phyloP scores from a whole-genome alignment of 1,284 basidiomycete species.

The Porogramme epimiltina region DNA sequence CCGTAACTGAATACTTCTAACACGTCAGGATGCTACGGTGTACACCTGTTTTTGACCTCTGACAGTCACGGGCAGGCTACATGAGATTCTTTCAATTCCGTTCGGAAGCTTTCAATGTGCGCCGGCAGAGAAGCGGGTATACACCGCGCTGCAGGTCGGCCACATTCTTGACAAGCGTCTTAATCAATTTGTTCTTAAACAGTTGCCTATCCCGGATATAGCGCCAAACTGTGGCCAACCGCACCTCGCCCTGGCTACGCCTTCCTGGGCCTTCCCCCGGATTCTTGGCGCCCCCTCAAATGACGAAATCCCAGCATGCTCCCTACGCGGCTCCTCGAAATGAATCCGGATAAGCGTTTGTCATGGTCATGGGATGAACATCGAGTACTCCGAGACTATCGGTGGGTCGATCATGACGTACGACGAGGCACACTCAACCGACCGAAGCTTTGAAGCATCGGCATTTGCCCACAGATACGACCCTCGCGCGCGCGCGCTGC shows the following conservation, averaged over 20 bases:
- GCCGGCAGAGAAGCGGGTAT: no score
- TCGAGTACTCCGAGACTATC: background rate
- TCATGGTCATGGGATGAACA: background rate
- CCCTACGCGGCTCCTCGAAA: background rate
- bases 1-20: background rate
- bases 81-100: no score
- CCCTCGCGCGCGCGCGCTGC: no score
- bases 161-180: background rate
- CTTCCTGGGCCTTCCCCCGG: background rate
- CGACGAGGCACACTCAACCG: background rate
- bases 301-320: no score
- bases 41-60: no score
- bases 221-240: background rate
- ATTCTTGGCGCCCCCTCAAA: no score
- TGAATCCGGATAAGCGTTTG: background rate
- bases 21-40: background rate
- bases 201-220: constrained; percentile 17
- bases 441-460: background rate
- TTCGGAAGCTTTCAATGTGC: no score
- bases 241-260: background rate
- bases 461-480: background rate
- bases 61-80: no score
- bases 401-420: constrained; percentile 11
- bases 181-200: constrained; percentile 20
- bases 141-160: background rate